phyloP scores from a whole-genome alignment of 2,329 filamentous ascomycete species.

The Fusarium palustre region DNA sequence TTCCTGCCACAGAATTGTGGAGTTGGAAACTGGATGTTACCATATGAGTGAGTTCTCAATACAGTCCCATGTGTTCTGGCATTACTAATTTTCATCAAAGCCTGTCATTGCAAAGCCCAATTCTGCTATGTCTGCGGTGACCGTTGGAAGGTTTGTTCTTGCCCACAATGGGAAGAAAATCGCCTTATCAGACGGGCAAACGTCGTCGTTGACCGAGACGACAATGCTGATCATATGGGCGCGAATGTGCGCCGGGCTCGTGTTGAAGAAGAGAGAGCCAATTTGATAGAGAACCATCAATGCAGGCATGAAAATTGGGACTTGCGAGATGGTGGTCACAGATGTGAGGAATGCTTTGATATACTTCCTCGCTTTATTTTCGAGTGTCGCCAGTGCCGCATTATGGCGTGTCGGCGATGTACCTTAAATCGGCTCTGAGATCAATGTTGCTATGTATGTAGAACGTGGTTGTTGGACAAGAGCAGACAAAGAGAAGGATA shows the following conservation, averaged over 20 bases:
- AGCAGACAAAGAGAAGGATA: too few relatives aligned
- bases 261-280: not conserved
- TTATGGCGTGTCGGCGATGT: conserved; percentile 54
- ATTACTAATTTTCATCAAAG: conserved; percentile 39
- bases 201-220: not conserved
- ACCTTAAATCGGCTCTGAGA: conserved; percentile 53
- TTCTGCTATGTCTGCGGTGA: conserved; percentile 63
- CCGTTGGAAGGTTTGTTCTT: conserved; percentile 56
- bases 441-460: not conserved
- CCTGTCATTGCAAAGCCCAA: conserved; percentile 59
- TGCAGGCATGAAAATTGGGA: conserved; percentile 56
- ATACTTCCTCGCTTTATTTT: conserved; percentile 57
- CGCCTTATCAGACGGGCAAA: not conserved
- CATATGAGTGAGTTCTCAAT: conserved; percentile 64
- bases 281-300: conserved; percentile 51
- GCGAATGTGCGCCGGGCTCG: not conserved
- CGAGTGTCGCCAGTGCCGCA: conserved; percentile 47
- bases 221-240: not conserved
- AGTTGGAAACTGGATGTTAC: conserved; percentile 62
- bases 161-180: conserved; percentile 54
- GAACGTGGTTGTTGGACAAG: too few relatives aligned
- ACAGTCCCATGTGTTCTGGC: not conserved
- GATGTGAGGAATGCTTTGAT: conserved; percentile 59
- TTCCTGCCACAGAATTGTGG: conserved; percentile 60
- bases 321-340: conserved; percentile 48